Evolutionary conservation across 257 asterid genomes (phyloP), one percentile per base, ranked within the genome.

Genomic region (Scutellaria baicalensis): DNA sequence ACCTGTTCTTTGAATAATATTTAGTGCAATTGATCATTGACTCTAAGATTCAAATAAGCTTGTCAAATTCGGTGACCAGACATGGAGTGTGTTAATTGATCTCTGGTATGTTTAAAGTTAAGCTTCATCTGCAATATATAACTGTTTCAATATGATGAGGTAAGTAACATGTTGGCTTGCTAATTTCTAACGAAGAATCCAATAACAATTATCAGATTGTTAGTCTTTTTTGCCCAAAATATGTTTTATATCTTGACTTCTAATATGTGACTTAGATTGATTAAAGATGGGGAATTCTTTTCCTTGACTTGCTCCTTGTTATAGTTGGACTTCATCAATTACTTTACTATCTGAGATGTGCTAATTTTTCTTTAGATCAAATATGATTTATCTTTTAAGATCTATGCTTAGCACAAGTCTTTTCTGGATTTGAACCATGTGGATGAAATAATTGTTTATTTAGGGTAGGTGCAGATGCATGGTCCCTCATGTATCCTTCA

Each of bases 401-500:
- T 48, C 31, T 48, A 3, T 35, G 45, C 23, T 55, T 54, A 4
- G n/a, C 12, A 17, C 57, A 49, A 59, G 36, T 18, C 31, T 23
- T 73, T 58, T 61, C 40, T 64, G 67, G 44, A 66, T 63, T 70
- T 38, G 54, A 56, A 61, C 54, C 47, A 47, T 49, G 13, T 61
- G 66, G 63, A 69, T 36, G 45, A 43, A 14, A 62, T 44, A 43
- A 57, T 7, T 51, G 61, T 61, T 76, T 16, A 59, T 79, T 61
- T 77, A 93, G 97, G 81, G 69, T 78, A 64, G 99, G 99, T 63
- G 95, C 97, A 8, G 93, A 91, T 84, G 96, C 96, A 43, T 94
- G 99, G 99, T 89, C 99, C 67, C 89, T 94, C 70, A 91, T 94
- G 99, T 82, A 89, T 75, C 88, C 96, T 66, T 84, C 93, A 73